phyloP scores from a whole-genome alignment of 257 asterid genomes.

The Verbascum thapsus region DNA sequence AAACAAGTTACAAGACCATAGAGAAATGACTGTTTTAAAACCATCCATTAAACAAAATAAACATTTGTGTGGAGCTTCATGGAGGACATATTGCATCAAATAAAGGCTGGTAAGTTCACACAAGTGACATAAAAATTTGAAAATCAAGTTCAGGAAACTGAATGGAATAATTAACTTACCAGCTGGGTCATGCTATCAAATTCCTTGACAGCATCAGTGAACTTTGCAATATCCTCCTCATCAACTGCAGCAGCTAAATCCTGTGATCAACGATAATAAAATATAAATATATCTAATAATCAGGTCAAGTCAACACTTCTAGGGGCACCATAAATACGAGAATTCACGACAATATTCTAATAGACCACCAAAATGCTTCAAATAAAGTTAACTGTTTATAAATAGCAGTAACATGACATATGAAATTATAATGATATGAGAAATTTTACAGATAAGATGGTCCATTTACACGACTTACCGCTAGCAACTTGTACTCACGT shows the following conservation, averaged over 20 bases:
- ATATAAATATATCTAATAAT: constrained; percentile 10
- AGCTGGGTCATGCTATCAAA: constrained; percentile 93
- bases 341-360: constrained; percentile 3
- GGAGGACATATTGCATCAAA: neutral
- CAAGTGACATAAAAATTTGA: neutral
- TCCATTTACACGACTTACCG: constrained; percentile 45
- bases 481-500: constrained; percentile 78
- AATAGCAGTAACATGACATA: constrained; percentile 20
- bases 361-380: neutral
- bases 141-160: constrained; percentile 8
- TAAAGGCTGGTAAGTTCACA: neutral
- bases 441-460: constrained; percentile 12
- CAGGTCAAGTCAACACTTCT: constrained; percentile 1
- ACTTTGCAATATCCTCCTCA: constrained; percentile 93
- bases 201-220: constrained; percentile 95
- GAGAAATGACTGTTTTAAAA: neutral
- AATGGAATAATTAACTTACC: constrained; percentile 44
- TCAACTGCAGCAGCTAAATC: constrained; percentile 84
- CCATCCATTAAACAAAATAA: neutral
- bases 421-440: constrained; percentile 6
- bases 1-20: constrained; percentile 9
- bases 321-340: neutral
- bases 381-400: neutral
- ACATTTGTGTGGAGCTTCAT: neutral
- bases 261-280: constrained; percentile 36